phyloP scores from a whole-genome alignment of 768 basidiomycete genomes.

The Hericium rajendrae region DNA sequence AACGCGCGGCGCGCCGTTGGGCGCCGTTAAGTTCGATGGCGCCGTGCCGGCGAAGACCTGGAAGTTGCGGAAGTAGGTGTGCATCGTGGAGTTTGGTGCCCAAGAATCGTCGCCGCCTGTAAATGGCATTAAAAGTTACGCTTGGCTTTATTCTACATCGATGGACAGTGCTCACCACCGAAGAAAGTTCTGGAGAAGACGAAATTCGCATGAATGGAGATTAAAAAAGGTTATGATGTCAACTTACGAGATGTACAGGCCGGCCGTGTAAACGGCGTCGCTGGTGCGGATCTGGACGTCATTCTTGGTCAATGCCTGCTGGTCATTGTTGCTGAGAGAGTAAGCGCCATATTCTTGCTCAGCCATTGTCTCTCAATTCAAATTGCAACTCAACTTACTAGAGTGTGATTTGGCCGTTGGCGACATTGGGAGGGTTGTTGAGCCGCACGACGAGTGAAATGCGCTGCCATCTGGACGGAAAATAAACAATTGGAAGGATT shows the following conservation, averaged over 20 bases:
- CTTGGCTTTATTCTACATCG: constrained; percentile 2
- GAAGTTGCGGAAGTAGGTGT: constrained; percentile 73
- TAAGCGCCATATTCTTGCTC: not conserved
- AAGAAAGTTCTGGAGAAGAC: constrained; percentile 62
- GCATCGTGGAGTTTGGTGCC: constrained; percentile 58
- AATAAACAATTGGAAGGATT: not conserved
- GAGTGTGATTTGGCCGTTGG: constrained; percentile 67
- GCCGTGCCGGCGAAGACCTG: constrained; percentile 31
- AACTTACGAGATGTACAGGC: constrained; percentile 62
- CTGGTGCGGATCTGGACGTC: constrained; percentile 56
- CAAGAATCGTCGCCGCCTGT: constrained; percentile 56
- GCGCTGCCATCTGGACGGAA: constrained; percentile 47
- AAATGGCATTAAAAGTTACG: not conserved
- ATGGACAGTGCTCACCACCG: constrained; percentile 38
- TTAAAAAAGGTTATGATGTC: not conserved
- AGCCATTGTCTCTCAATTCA: not conserved
- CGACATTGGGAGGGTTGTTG: constrained; percentile 54
- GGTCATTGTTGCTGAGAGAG: constrained; percentile 53
- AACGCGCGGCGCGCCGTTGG: not conserved
- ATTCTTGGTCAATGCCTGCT: constrained; percentile 46
- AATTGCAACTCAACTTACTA: constrained; percentile 45
- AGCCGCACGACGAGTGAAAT: constrained; percentile 70
- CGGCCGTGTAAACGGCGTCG: constrained; percentile 44
- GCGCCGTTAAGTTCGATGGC: constrained; percentile 5
- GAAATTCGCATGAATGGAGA: not conserved